These are phyloP conservation scores for Brassica napus DNA, from an alignment of 345 rosid species.

Conservation along the genomic window DNA sequence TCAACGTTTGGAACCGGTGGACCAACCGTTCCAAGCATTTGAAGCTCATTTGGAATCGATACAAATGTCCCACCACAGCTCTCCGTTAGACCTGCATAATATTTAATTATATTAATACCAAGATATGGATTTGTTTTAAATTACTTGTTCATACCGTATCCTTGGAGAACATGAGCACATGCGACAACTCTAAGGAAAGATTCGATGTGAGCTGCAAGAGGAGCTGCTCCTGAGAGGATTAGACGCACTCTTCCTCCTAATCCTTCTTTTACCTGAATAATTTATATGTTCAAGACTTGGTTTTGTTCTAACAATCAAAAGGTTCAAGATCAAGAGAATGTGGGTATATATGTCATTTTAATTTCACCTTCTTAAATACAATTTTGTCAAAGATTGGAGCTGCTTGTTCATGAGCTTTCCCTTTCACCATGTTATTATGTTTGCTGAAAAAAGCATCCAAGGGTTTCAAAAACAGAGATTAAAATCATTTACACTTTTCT, in stretches of 20 bases:
- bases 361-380: conserved; percentile 79
- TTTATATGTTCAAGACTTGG: neutral
- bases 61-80: conserved; percentile 93
- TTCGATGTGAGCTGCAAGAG: conserved; percentile 85
- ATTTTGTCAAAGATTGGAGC: conserved; percentile 80
- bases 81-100: conserved; percentile 76
- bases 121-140: conserved; percentile 2
- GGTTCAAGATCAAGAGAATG: neutral
- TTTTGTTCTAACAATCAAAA: neutral
- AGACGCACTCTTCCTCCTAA: conserved; percentile 91
- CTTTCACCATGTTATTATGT: conserved; percentile 61
- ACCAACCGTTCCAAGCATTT: conserved; percentile 91
- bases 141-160: conserved; percentile 69
- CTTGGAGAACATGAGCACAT: conserved; percentile 94
- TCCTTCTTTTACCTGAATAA: conserved; percentile 77
- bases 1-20: conserved; percentile 98
- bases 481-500: neutral
- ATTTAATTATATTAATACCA: neutral
- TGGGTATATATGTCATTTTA: neutral
- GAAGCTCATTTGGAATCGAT: conserved; percentile 75
- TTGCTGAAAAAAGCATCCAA: conserved; percentile 52
- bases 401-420: conserved; percentile 64
- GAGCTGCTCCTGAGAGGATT: conserved; percentile 94
- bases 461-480: conserved; percentile 10
- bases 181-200: conserved; percentile 89